Conservation (phyloP, 1,284 basidiomycete genomes). For the Coniophora puteana region DNA sequence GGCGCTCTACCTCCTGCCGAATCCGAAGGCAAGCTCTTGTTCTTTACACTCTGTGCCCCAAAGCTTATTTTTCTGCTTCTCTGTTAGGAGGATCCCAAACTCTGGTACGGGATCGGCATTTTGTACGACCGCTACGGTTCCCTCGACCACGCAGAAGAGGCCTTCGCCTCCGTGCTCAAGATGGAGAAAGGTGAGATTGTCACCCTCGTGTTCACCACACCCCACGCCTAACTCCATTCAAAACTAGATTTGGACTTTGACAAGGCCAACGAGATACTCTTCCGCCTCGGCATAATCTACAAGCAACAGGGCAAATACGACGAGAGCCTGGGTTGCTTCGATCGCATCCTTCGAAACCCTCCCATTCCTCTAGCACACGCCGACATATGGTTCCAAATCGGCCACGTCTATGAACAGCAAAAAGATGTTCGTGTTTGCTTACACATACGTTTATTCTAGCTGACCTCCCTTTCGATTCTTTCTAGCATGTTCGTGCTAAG, state of each 20-base stretch:
- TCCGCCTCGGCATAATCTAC: constrained; percentile 98
- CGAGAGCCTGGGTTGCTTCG: constrained; percentile 87
- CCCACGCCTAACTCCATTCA: too few relatives aligned
- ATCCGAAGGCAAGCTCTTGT: constrained; percentile 70
- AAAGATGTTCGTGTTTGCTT: constrained; percentile 69
- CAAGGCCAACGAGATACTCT: constrained; percentile 98
- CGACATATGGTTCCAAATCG: constrained; percentile 99
- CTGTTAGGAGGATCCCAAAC: constrained; percentile 85
- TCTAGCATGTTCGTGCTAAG: constrained; percentile 82
- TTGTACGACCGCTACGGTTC: constrained; percentile 98
- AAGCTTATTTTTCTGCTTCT: constrained; percentile 22
- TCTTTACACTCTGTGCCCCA: constrained; percentile 9
- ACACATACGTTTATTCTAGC: not conserved
- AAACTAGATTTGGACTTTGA: constrained; percentile 85
- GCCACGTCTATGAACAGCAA: constrained; percentile 97
- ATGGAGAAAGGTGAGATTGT: constrained; percentile 94
- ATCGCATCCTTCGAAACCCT: constrained; percentile 93
- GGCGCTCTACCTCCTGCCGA: constrained; percentile 92
- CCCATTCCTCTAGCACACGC: constrained; percentile 94
- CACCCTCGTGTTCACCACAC: constrained; percentile 10
- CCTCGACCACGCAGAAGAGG: constrained; percentile 97
- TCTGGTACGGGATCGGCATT: constrained; percentile 99
- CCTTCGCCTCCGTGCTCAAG: constrained; percentile 92
- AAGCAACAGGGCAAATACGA: constrained; percentile 96
- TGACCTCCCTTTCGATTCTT: constrained; percentile 6